Conservation (phyloP, 148 eudicot genomes). For the Dysphania ambrosioides region DNA sequence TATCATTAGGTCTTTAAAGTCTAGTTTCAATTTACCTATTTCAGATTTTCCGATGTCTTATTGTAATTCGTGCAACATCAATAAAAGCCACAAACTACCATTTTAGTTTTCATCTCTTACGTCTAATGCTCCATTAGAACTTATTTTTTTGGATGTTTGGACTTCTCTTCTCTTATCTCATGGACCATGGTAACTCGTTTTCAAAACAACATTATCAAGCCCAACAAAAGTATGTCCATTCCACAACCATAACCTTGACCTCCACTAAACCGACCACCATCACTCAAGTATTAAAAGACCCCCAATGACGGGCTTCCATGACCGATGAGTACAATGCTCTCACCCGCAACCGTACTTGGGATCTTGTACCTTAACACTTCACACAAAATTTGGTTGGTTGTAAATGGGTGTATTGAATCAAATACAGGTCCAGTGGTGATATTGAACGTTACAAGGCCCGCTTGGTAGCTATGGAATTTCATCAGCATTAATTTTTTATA, state of each 20-base stretch:
- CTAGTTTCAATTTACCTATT: no score
- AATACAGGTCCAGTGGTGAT: background rate
- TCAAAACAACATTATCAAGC: background rate
- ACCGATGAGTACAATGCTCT: background rate
- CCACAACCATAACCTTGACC: background rate
- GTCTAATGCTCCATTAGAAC: background rate
- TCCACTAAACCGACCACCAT: background rate
- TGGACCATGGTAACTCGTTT: background rate
- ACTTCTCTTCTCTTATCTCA: background rate
- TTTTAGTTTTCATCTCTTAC: background rate
- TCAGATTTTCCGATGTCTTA: no score
- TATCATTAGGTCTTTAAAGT: no score
- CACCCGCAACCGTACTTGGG: background rate
- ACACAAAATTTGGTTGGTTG: background rate
- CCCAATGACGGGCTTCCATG: background rate
- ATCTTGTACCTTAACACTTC: background rate
- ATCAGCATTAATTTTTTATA: no score
- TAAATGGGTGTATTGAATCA: background rate
- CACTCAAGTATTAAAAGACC: background rate
- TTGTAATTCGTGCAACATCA: no score
- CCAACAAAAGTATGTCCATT: background rate
- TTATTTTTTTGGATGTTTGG: no score
- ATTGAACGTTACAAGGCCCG: background rate
- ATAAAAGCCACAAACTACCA: background rate
- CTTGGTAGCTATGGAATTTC: background rate